Conservation (phyloP, 1,284 basidiomycete genomes). For the Sparassis latifolia region DNA sequence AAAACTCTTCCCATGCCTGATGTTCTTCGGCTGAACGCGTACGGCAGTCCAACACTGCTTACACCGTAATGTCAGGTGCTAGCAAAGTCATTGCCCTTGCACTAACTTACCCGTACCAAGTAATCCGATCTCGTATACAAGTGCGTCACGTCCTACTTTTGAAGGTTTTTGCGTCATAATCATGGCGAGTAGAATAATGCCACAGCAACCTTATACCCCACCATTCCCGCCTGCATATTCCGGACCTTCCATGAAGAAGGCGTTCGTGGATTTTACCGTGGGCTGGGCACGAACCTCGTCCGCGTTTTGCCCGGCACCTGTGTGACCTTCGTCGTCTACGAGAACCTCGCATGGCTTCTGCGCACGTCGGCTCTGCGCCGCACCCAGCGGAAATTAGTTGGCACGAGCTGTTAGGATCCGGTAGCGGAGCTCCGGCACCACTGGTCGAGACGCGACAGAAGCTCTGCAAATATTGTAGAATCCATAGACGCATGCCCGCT, state of each 20-base stretch:
- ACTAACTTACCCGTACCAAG: constrained; percentile 95
- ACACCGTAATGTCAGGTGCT: constrained; percentile 87
- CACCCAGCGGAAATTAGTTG: constrained; percentile 4
- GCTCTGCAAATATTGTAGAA: no score
- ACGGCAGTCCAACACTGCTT: constrained; percentile 81
- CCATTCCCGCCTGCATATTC: constrained; percentile 74
- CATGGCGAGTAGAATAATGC: constrained; percentile 48
- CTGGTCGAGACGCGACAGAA: no score
- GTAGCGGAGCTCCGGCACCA: no score
- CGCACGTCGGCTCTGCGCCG: constrained; percentile 47
- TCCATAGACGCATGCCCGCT: no score
- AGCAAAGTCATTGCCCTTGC: constrained; percentile 86
- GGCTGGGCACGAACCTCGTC: constrained; percentile 93
- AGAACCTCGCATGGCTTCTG: constrained; percentile 86
- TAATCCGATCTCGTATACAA: constrained; percentile 91
- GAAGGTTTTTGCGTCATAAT: background rate
- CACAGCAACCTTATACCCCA: constrained; percentile 63
- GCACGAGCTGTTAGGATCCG: no score
- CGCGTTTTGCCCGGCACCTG: constrained; percentile 95
- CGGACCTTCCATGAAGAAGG: constrained; percentile 84
- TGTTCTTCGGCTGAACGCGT: background rate
- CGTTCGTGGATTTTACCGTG: constrained; percentile 87
- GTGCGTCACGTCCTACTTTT: constrained; percentile 34
- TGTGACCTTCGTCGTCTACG: constrained; percentile 97
- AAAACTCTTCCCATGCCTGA: constrained; percentile 19